A percentile compares a stretch with the other conserved stretches of the same genome.
phyloP scores from a whole-genome alignment of 805 yeast genomes.

The Ogataea allantospora region DNA sequence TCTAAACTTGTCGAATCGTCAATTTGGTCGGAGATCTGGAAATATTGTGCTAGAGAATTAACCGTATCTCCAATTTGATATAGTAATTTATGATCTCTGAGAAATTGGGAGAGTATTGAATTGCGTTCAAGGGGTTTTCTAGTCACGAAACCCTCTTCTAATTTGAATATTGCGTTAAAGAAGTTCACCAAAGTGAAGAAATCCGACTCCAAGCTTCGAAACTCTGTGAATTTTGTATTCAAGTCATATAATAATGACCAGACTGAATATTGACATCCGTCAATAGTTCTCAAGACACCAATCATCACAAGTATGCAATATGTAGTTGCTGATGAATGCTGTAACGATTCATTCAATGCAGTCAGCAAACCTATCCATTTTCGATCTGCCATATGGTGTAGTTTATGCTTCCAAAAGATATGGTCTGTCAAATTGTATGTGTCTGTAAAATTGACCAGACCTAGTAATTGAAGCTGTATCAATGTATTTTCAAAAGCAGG shows the following conservation, averaged over 20 bases:
- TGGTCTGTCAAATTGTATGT: constrained; percentile 11
- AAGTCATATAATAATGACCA: constrained; percentile 22
- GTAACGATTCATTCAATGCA: constrained; percentile 11
- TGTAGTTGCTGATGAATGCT: constrained; percentile 4
- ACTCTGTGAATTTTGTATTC: constrained; percentile 11
- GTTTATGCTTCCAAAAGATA: constrained; percentile 12
- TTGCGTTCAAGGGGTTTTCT: neutral
- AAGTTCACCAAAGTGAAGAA: constrained; percentile 20
- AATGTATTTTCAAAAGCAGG: constrained; percentile 6
- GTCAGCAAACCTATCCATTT: constrained; percentile 17
- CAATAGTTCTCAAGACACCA: constrained; percentile 11
- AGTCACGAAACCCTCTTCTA: neutral
- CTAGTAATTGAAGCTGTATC: constrained; percentile 14
- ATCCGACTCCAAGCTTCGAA: constrained; percentile 18
- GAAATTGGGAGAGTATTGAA: constrained; percentile 8
- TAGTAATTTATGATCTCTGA: constrained; percentile 10
- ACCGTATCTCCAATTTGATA: constrained; percentile 2
- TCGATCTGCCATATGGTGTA: constrained; percentile 9
- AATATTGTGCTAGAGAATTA: constrained; percentile 6
- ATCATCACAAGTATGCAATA: constrained; percentile 14
- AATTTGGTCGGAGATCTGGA: constrained; percentile 2
- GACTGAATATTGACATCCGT: constrained; percentile 9
- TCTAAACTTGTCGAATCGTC: constrained; percentile 2
- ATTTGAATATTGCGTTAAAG: constrained; percentile 9
- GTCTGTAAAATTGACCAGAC: constrained; percentile 6